These are phyloP conservation scores for Stagonosporopsis cucurbitacearum DNA, from an alignment of 2,329 filamentous ascomycete genomes.

Conservation along the genomic window DNA sequence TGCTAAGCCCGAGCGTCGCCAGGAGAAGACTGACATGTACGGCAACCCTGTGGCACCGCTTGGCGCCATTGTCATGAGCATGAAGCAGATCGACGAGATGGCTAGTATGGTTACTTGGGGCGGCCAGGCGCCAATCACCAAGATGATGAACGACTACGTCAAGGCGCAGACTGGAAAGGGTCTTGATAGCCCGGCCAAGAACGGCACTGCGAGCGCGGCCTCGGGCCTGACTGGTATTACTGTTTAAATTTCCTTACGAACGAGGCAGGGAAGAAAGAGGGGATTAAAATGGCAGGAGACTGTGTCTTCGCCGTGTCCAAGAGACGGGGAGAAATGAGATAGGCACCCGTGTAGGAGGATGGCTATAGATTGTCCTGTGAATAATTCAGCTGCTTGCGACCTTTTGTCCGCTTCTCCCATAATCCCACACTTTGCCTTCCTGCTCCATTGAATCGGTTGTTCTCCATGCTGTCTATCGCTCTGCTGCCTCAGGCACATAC, in stretches of 20 bases:
- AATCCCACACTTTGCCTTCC: neutral
- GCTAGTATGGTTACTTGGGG: constrained; percentile 34
- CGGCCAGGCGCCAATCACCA: constrained; percentile 38
- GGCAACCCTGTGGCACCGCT: constrained; percentile 25
- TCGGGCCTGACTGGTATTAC: constrained; percentile 5
- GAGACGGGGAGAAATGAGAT: neutral
- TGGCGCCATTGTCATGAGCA: constrained; percentile 42
- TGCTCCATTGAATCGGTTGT: neutral
- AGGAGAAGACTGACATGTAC: constrained; percentile 31
- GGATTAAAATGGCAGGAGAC: constrained; percentile 1
- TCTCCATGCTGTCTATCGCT: neutral
- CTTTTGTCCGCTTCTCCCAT: neutral
- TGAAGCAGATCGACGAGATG: constrained; percentile 46
- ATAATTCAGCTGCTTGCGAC: constrained; percentile 3
- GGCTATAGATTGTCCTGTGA: constrained; percentile 2
- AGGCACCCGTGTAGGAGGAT: neutral
- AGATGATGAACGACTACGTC: constrained; percentile 47
- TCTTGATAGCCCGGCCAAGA: constrained; percentile 4
- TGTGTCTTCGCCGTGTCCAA: constrained; percentile 7
- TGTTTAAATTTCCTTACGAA: neutral
- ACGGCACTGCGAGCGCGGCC: constrained; percentile 6
- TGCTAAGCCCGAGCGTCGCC: constrained; percentile 29
- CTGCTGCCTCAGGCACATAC: neutral
- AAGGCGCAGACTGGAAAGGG: constrained; percentile 34
- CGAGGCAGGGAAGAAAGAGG: too few species aligned